Conservation (phyloP, 768 basidiomycete genomes). For the Boletales sp. region DNA sequence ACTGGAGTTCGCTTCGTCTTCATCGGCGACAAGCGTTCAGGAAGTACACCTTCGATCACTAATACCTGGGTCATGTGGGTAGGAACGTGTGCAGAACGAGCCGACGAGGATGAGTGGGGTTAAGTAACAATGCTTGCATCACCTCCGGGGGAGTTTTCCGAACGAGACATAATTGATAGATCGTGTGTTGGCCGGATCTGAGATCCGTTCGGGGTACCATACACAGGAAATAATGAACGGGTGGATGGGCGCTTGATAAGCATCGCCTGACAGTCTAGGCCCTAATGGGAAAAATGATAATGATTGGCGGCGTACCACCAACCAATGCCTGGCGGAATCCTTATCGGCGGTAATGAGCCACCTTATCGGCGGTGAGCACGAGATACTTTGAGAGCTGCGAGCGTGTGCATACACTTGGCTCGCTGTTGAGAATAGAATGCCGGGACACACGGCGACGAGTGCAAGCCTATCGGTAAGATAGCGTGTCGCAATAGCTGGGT, state of each 20-base stretch:
- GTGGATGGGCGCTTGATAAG: constrained; percentile 16
- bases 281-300: too few relatives aligned
- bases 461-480: too few relatives aligned
- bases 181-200: background rate
- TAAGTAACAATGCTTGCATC: background rate
- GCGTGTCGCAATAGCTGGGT: too few relatives aligned
- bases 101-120: background rate
- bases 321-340: constrained; percentile 10
- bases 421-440: background rate
- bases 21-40: background rate
- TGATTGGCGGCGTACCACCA: too few relatives aligned
- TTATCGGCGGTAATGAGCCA: constrained; percentile 14
- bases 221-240: background rate
- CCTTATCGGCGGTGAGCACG: constrained; percentile 1
- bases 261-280: too few relatives aligned
- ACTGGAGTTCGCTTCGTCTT: constrained; percentile 5
- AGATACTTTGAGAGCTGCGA: background rate
- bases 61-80: constrained; percentile 11
- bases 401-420: background rate
- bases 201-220: background rate
- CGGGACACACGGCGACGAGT: background rate
- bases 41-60: background rate
- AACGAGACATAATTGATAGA: constrained; percentile 17
- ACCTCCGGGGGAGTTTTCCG: background rate
- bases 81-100: background rate